Evolutionary conservation across 345 rosid species (phyloP).

Genomic region (Adansonia digitata): DNA sequence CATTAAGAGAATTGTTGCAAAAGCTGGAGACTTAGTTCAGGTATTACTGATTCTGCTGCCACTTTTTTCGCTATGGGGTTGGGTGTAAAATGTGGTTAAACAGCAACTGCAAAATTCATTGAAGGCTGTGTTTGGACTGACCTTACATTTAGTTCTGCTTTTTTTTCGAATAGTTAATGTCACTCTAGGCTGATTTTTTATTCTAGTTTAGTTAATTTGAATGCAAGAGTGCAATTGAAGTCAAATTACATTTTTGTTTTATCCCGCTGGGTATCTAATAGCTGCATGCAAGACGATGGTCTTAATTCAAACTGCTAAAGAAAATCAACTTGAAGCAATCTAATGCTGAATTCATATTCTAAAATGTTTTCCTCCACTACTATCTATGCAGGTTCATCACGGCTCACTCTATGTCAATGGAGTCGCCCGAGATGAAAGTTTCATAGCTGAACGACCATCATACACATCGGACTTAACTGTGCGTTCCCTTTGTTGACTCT

Average conservation of each 20-base stretch:
- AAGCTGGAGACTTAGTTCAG: slow-evolving; percentile 36
- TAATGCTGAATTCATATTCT: neutral
- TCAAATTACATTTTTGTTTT: neutral
- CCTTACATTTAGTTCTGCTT: neutral
- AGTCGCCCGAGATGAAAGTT: slow-evolving; percentile 33
- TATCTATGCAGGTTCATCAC: slow-evolving; percentile 29
- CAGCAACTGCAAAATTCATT: neutral
- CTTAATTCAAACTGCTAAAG: neutral
- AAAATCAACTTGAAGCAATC: neutral
- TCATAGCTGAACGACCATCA: slow-evolving; percentile 27
- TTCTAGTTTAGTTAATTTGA: neutral
- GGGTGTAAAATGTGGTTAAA: neutral
- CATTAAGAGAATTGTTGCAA: slow-evolving; percentile 37
- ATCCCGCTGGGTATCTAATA: neutral
- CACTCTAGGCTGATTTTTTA: neutral
- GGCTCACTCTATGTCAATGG: slow-evolving; percentile 42
- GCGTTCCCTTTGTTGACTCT: slow-evolving; percentile 3
- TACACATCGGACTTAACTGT: slow-evolving; percentile 35
- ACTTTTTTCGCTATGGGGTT: neutral
- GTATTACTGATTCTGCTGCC: slow-evolving; percentile 15
- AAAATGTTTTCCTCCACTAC: neutral
- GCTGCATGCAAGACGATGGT: neutral
- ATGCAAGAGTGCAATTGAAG: neutral
- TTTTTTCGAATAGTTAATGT: neutral
- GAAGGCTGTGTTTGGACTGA: neutral